These are phyloP conservation scores for Sarocladium oryzae DNA, from an alignment of 2,329 filamentous ascomycete genomes.

Conservation along the genomic window DNA sequence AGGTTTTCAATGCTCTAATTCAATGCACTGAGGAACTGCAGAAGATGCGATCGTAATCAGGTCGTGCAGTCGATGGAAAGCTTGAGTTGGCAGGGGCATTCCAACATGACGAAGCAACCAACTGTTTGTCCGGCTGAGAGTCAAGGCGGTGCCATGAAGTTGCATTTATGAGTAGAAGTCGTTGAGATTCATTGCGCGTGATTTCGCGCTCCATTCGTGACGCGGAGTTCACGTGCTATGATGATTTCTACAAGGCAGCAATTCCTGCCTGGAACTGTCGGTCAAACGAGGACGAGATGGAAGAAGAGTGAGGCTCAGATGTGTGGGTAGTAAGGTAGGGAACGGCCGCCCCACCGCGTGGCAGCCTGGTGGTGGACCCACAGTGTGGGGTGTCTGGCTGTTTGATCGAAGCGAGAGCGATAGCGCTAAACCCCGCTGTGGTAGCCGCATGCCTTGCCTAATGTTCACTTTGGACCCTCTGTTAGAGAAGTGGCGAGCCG, in stretches of 20 bases:
- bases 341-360: neutral
- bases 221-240: no score
- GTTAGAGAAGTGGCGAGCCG: neutral
- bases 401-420: neutral
- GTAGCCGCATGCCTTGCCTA: neutral
- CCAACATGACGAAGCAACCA: no score
- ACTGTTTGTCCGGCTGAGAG: no score
- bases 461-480: neutral
- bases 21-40: no score
- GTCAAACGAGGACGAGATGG: no score
- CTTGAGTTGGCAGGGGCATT: neutral
- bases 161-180: no score
- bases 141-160: no score
- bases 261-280: no score
- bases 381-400: constrained; percentile 2
- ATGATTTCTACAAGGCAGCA: no score
- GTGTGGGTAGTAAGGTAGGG: no score
- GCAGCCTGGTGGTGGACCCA: constrained; percentile 6
- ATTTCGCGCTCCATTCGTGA: neutral
- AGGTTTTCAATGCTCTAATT: no score
- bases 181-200: neutral
- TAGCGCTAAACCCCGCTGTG: neutral
- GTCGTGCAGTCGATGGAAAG: neutral
- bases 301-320: no score
- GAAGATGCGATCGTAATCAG: neutral